Evolutionary conservation across 345 rosid species (phyloP), one percentile per base, ranked within the genome.

Genomic region (Trapa incisa): DNA sequence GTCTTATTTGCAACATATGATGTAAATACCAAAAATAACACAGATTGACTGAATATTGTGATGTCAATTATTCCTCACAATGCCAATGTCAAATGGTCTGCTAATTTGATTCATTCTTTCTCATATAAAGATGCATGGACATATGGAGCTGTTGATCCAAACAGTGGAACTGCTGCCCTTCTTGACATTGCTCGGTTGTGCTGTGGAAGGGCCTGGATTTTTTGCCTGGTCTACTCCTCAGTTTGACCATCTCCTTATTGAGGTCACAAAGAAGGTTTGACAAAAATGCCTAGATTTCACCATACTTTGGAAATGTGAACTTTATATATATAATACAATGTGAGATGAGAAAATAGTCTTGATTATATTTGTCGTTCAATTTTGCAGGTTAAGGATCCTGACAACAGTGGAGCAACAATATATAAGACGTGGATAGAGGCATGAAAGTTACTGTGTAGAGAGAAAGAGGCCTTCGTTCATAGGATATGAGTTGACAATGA

Each of bases 141-240:
- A 0, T 94, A 91, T 72, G 99, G 99, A 78, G 99, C 97, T 48
- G 92, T 94, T 48, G 99, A 94, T 76, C 97, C 99, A 35, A 91
- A 89, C 78, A 94, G 99, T 68, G 99, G 99, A 42, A 94, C 99
- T 65, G 89, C 99, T 65, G 89, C 89, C 11, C 84, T 94, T 61
- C 97, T 94, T 56, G 99, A 94, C 75, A 82, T 94, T 79, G 86
- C 93, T 57, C 80, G 95, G 89, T 79, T 91, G 99, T 65, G 99
- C 99, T 0, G 99, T 89, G 80, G 97, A 94, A 86, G 99, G 97
- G 64, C 81, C 92, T 2, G 97, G 97, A 63, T 83, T 94, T 73
- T 87, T 89, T 61, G 87, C 89, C 12, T 79, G 92, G 35, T 84
- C 96, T 66, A 89, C 96, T 71, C 96, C 99, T 58, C 96, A 91